A percentile compares a stretch with the other conserved stretches of the same genome.
Conservation (phyloP, 306 rosid species). For the Cicer chorassanicum region DNA sequence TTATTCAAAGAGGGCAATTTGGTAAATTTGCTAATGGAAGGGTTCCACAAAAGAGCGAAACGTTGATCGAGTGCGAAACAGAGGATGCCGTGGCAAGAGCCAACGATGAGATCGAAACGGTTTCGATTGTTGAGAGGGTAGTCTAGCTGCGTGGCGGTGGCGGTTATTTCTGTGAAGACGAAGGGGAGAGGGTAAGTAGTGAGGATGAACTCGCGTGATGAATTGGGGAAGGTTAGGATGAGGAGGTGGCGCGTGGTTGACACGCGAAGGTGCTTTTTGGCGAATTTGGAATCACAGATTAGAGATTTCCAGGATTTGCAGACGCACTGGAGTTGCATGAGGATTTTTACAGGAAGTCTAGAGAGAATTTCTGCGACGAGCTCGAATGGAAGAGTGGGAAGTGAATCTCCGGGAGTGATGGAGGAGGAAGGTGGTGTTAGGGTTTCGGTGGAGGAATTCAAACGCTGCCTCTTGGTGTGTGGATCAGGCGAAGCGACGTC, state of each 20-base stretch:
- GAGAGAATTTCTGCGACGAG: constrained; percentile 42
- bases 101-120: not conserved
- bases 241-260: constrained; percentile 6
- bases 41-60: constrained; percentile 43
- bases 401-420: not conserved
- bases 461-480: constrained; percentile 9
- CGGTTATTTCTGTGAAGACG: not conserved
- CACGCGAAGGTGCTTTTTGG: constrained; percentile 30
- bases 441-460: not conserved
- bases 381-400: constrained; percentile 42
- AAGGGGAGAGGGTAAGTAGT: constrained; percentile 29
- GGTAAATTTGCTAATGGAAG: constrained; percentile 20
- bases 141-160: not conserved
- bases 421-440: not conserved
- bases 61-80: constrained; percentile 27
- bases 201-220: not conserved
- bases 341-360: constrained; percentile 37
- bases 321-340: constrained; percentile 39
- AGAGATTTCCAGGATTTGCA: constrained; percentile 45
- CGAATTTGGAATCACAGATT: constrained; percentile 48
- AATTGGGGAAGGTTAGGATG: not conserved
- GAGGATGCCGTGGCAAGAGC: constrained; percentile 46
- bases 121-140: not conserved
- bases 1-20: constrained; percentile 28
- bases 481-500: not conserved